Base-by-base conservation (phyloP, 2,329 filamentous ascomycete species). In the Venturiaceae sp. region DNA sequence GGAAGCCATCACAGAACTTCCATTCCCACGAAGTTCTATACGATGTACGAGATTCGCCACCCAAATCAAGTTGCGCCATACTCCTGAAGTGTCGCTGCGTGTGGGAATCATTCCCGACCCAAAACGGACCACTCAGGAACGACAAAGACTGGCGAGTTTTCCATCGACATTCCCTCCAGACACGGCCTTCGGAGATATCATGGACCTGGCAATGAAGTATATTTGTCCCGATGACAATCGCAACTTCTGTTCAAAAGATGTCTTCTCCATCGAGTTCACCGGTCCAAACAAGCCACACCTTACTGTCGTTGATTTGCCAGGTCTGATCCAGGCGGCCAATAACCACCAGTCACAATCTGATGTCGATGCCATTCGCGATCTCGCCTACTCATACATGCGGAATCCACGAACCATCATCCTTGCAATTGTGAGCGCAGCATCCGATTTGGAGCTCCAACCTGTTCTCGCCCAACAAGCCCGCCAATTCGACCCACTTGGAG, bases 261-360 rank as follows among this genome's bases (percentile, higher is more conserved):
- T 68, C 14, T 55, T 72, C 9, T 60, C 63, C 9, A 66, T 72
- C 47, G 63, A 65, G 26, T 66, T 71, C 13, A 62, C 62, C 33
- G 71, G 69, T 7, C 68, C 66, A 14, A 63, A 69, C 33, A 62
- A 68, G 5, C 71, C 72, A 1, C 75, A 77, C 1, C 67, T 83
- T 8, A 83, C 77, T 0, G 68, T 83, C 0, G 79, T 83, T 11
- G 81, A 84, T 60, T 71, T 83, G 3, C 80, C 81, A 0, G 80
- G 80, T 1, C 68, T 85, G 8, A 80, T 83, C 55, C 73, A 78
- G 33, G 72, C 74, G 0, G 69, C 75, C n/a, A 77, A 72, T n/a
- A 74, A 75, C 37, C 67, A 75, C 1, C 76, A 82, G 62, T 75
- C 74, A 1, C 68, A 67, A 3, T 65, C 66, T 1, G 78, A 80